Evolutionary conservation across 2,329 filamentous ascomycete species (phyloP), one percentile per base, ranked within the genome.

Genomic region (Colletotrichum musae): DNA sequence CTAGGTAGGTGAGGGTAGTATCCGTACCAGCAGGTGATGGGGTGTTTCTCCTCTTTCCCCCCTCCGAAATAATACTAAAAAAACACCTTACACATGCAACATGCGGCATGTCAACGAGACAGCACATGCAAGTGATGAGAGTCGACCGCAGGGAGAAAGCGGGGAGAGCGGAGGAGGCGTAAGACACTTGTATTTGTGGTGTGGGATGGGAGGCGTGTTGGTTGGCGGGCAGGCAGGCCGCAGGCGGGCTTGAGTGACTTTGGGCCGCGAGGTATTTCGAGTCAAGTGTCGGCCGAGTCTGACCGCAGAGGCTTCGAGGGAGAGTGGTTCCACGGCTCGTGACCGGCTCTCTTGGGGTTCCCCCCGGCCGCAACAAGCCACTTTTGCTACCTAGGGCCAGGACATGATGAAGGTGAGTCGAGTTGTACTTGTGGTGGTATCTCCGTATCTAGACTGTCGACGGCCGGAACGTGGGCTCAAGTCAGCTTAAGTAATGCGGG

Each of bases 121-220:
- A 62, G 59, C 59, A 62, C 59, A 62, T 62, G 59, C 59, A 62
- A 62, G 59, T 62, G 59, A 62, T 13, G 50, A 62, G 39, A 50
- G 26, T 32, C 21, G 28, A 52, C 47, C 36, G 16, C 45, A 53
- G 59, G 59, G 21, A 36, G 50, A 62, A 62, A 62, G 59, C 59
- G 59, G 59, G 59, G 45, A 18, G 45, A 50, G 41, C 26, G n/a
- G 57, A 24, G 32, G 36, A 41, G 10, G 26, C 16, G 21, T 45
- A 21, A 62, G 48, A 62, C 51, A 43, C 41, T 36, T 24, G 21
- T 24, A 24, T 24, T 36, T 36, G 52, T 62, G 59, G 48, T 62
- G 50, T 45, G 48, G 39, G 59, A 62, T 62, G 36, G 39, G 59
- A 62, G 53, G 36, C 16, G 13, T 28, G 39, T 50, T 59, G 57